Evolutionary conservation across 345 rosid genomes (phyloP).

Genomic region (Dipteronia sinensis): DNA sequence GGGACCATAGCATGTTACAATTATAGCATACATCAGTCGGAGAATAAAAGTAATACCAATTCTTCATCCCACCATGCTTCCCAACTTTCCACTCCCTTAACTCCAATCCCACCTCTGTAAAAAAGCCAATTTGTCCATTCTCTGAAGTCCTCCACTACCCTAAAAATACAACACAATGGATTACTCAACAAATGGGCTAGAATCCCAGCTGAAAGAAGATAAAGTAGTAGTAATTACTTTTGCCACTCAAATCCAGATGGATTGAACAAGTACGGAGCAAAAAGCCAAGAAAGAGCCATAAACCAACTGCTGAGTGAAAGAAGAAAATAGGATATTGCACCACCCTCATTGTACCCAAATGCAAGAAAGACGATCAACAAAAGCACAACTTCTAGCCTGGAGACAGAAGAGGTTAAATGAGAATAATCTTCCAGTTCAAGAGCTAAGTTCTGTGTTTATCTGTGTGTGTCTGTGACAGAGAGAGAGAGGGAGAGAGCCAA

Average conservation of each 20-base stretch:
- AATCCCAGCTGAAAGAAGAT: constrained; percentile 2
- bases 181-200: constrained; percentile 11
- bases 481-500: constrained; percentile 5
- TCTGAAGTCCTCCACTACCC: constrained; percentile 94
- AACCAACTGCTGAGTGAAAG: constrained; percentile 94
- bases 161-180: constrained; percentile 29
- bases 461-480: not conserved
- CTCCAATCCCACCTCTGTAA: constrained; percentile 99
- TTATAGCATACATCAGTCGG: not conserved
- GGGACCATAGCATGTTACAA: not conserved
- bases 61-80: constrained; percentile 99
- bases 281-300: constrained; percentile 95
- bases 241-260: constrained; percentile 99
- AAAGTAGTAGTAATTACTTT: constrained; percentile 54
- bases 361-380: constrained; percentile 80
- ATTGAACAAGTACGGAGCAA: constrained; percentile 94
- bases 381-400: constrained; percentile 84
- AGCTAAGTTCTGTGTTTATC: not conserved
- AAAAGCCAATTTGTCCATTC: constrained; percentile 99
- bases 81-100: constrained; percentile 98
- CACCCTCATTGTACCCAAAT: constrained; percentile 78
- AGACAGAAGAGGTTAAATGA: constrained; percentile 26
- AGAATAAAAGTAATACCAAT: constrained; percentile 53
- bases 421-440: constrained; percentile 12
- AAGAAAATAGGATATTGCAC: constrained; percentile 79